phyloP scores from a whole-genome alignment of 306 rosid species.

The Trifolium subterraneum region DNA sequence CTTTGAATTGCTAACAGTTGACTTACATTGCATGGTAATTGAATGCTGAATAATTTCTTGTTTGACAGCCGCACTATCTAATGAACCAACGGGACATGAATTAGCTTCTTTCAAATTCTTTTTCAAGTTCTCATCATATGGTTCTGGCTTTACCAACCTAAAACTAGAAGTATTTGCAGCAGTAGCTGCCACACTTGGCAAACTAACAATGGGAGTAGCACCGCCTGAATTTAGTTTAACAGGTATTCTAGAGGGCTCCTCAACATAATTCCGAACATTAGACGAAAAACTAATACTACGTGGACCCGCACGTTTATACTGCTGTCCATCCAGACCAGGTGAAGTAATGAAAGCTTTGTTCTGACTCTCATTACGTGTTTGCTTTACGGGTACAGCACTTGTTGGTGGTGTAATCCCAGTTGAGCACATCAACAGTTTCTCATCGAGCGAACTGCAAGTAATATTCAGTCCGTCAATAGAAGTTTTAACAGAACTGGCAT shows the following conservation, averaged over 20 bases:
- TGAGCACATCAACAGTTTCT: conserved; percentile 43
- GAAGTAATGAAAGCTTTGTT: conserved; percentile 35
- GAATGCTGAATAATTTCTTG: conserved; percentile 48
- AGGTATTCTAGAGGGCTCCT: conserved; percentile 52
- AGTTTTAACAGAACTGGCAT: conserved; percentile 48
- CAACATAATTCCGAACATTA: conserved; percentile 32
- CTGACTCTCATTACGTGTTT: conserved; percentile 32
- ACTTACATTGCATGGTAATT: conserved; percentile 41
- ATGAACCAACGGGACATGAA: conserved; percentile 38
- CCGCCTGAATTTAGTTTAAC: conserved; percentile 43
- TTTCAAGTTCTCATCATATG: conserved; percentile 63
- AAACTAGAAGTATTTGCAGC: conserved; percentile 44
- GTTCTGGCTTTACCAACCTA: conserved; percentile 74
- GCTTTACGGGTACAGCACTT: conserved; percentile 36
- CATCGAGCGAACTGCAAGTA: conserved; percentile 35
- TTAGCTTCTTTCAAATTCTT: conserved; percentile 45
- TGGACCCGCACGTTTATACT: conserved; percentile 19
- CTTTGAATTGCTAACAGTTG: conserved; percentile 37
- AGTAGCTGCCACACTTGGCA: conserved; percentile 38
- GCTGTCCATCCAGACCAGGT: conserved; percentile 42
- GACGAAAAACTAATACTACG: conserved; percentile 34
- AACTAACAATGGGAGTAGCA: conserved; percentile 40
- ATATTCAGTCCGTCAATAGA: conserved; percentile 42
- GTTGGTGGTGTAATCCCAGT: conserved; percentile 39
- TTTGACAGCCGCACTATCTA: conserved; percentile 50